Evolutionary conservation across 345 rosid species (phyloP).

Genomic region (Eucalyptus albens): DNA sequence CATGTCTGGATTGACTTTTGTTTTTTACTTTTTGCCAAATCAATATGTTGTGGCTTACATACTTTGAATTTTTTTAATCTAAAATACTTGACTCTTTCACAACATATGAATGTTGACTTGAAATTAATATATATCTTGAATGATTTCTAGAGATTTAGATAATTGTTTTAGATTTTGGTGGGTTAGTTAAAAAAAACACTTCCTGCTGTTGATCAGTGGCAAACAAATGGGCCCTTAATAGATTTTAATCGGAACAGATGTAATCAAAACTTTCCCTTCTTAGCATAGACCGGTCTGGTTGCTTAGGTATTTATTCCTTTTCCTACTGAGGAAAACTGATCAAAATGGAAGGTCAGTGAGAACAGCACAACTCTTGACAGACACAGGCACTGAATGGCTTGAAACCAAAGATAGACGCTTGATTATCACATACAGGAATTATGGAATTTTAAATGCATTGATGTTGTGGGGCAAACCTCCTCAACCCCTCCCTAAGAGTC

Average conservation of each 20-base stretch:
- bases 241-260: background rate
- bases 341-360: background rate
- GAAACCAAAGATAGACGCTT: background rate
- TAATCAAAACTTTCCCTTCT: background rate
- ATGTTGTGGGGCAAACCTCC: background rate
- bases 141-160: background rate
- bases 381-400: background rate
- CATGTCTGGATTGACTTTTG: background rate
- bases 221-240: background rate
- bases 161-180: background rate
- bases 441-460: background rate
- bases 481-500: background rate
- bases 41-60: background rate
- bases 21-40: background rate
- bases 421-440: background rate
- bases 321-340: background rate
- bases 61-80: background rate
- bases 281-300: background rate
- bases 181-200: background rate
- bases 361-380: background rate
- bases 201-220: background rate
- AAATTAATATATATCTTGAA: background rate
- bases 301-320: background rate
- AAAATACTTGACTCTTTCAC: background rate
- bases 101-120: background rate